Evolutionary conservation across 2,329 filamentous ascomycete genomes (phyloP), one percentile per base, ranked within the genome.

Genomic region (Tolypocladium guangdongense): DNA sequence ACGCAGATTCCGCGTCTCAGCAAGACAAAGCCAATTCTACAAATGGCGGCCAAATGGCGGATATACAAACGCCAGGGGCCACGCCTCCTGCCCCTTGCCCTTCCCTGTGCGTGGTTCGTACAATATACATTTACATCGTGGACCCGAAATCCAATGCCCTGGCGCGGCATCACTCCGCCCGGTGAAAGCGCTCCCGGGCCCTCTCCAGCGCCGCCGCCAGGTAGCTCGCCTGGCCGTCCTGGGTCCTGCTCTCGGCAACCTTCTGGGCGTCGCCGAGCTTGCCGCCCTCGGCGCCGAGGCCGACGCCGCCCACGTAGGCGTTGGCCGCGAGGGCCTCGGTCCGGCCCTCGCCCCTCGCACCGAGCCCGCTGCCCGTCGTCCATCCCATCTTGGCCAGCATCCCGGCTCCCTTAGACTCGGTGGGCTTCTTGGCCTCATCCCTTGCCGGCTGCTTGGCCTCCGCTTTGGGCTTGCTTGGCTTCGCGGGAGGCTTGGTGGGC

Each of bases 381-480:
- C 84, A 88, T 30, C 86, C 86, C 81, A 87, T 86, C 72, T 88
- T 88, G 39, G 82, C 81, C 39, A 89, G 72, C 63, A 88, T 75
- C 3, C 81, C 80, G 0, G 82, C 82, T 14, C 84, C 84, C 66
- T 85, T 87, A 37, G 81, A 83, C 35, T 63, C 64, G 12, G 55
- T 47, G 3, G 61, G 52, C 14, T 55, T 55, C 7, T 59, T 55
- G 3, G 46, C 50, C 16, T 60, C 60, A 5, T 64, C 62, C 27
- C 61, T 54, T 18, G 43, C 60, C 10, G 57, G 30, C 16, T 55
- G 47, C 3, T 57, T 57, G 14, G 57, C 32, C 14, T 66, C 66
- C 4, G 66, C 58, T 45, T 74, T 73, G 22, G 69, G 61, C 52
- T 75, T 71, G 41, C 65, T 60, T 65, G 55, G 52, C 55, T 36